phyloP scores from a whole-genome alignment of 331 rosid genomes.

The Rosa hybrid region DNA sequence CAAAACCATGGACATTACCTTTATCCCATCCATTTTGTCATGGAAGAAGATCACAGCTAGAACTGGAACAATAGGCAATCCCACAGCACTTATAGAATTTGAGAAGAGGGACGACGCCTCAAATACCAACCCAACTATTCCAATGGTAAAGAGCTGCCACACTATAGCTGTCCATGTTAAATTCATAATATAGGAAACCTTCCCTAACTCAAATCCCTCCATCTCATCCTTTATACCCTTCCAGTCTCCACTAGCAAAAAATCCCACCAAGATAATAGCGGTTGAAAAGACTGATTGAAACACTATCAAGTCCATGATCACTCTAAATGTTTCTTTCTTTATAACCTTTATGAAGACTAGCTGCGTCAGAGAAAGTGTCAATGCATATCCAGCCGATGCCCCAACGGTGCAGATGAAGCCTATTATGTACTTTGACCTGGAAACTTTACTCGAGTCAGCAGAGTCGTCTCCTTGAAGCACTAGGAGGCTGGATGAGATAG shows the following conservation, averaged over 20 bases:
- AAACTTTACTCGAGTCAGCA: constrained; percentile 17
- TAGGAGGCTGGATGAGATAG: constrained; percentile 66
- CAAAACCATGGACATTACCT: constrained; percentile 62
- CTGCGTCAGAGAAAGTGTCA: constrained; percentile 49
- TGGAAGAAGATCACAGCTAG: constrained; percentile 57
- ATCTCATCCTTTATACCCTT: constrained; percentile 49
- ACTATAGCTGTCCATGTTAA: constrained; percentile 48
- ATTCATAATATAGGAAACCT: constrained; percentile 49
- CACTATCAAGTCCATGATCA: constrained; percentile 48
- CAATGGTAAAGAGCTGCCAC: constrained; percentile 54
- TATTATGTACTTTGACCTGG: constrained; percentile 42
- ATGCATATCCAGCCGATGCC: constrained; percentile 53
- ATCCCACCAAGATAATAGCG: constrained; percentile 38
- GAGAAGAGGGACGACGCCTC: constrained; percentile 78
- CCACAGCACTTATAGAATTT: constrained; percentile 54
- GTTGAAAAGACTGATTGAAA: constrained; percentile 35
- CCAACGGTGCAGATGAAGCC: constrained; percentile 63
- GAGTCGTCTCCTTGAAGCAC: constrained; percentile 46
- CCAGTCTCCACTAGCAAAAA: constrained; percentile 77
- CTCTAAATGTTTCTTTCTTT: constrained; percentile 41
- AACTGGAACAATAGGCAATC: constrained; percentile 65
- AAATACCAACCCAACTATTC: constrained; percentile 56
- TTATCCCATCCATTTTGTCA: constrained; percentile 61
- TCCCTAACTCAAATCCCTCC: constrained; percentile 54
- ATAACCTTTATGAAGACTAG: constrained; percentile 43